phyloP scores from a whole-genome alignment of 768 basidiomycete species.

The Postia placenta region DNA sequence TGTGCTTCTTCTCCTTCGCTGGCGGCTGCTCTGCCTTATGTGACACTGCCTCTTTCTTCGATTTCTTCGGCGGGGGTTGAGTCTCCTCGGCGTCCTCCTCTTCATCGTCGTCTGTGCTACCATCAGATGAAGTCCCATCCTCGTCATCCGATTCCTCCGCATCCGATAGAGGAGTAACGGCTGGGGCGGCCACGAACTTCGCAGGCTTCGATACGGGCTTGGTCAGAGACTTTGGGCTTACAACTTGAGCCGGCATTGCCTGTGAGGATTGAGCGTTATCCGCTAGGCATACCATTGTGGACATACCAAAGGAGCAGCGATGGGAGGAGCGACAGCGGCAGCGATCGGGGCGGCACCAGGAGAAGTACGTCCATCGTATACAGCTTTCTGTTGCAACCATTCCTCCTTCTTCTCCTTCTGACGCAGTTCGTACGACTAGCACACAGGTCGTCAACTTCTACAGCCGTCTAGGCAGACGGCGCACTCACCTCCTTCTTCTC shows the following conservation, averaged over 20 bases:
- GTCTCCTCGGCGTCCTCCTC: slow-evolving; percentile 29
- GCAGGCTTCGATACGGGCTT: background rate
- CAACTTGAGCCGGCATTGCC: too few relatives aligned
- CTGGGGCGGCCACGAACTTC: background rate
- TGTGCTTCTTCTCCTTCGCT: slow-evolving; percentile 40
- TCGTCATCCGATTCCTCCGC: slow-evolving; percentile 28
- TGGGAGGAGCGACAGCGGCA: slow-evolving; percentile 31
- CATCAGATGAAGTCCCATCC: slow-evolving; percentile 12
- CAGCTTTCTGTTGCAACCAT: slow-evolving; percentile 58
- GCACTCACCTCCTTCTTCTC: slow-evolving; percentile 69
- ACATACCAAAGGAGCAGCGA: background rate
- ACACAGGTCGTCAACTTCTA: slow-evolving; percentile 1
- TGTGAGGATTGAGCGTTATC: too few relatives aligned
- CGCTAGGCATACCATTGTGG: too few relatives aligned
- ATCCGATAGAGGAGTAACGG: slow-evolving; percentile 19
- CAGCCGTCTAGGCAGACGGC: background rate
- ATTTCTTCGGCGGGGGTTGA: slow-evolving; percentile 20
- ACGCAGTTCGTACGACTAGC: slow-evolving; percentile 46
- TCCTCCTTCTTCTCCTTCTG: slow-evolving; percentile 55
- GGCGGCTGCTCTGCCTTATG: slow-evolving; percentile 29
- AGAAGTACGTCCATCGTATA: slow-evolving; percentile 54
- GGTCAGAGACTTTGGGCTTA: background rate
- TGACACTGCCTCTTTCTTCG: slow-evolving; percentile 15
- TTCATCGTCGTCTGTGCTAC: slow-evolving; percentile 4
- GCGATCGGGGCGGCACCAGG: slow-evolving; percentile 40